Conservation (phyloP, 441 rosid species). For the Adansonia grandidieri region DNA sequence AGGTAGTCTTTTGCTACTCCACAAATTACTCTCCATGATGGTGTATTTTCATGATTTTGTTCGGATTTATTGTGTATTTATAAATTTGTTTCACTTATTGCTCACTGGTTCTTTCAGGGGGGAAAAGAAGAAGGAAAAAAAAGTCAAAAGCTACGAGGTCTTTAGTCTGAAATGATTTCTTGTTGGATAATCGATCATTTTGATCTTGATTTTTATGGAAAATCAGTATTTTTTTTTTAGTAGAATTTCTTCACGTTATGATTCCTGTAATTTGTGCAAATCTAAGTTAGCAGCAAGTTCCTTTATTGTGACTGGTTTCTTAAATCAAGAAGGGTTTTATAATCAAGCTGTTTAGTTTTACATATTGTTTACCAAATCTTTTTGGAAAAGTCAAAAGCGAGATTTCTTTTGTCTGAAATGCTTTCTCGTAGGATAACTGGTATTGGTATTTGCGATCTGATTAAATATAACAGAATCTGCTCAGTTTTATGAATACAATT, state of each 20-base stretch:
- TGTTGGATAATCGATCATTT: constrained; percentile 3
- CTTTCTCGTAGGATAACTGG: constrained; percentile 2
- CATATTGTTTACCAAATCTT: not conserved
- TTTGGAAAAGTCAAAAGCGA: constrained; percentile 18
- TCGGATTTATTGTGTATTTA: not conserved
- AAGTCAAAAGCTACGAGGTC: constrained; percentile 17
- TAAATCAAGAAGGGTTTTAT: not conserved
- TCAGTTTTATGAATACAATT: not conserved
- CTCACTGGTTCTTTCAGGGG: not conserved
- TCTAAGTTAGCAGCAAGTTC: constrained; percentile 7
- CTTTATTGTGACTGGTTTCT: constrained; percentile 19
- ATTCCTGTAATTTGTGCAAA: constrained; percentile 15
- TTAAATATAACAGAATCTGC: constrained; percentile 15
- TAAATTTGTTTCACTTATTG: constrained; percentile 8
- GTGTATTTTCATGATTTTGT: constrained; percentile 14
- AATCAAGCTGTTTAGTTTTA: constrained; percentile 17
- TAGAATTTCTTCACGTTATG: not conserved
- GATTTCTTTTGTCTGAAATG: constrained; percentile 11
- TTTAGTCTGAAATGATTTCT: constrained; percentile 11
- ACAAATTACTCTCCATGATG: constrained; percentile 6
- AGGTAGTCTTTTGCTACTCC: constrained; percentile 44
- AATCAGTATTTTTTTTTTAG: constrained; percentile 5
- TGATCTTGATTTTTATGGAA: constrained; percentile 19
- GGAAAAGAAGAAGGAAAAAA: not conserved
- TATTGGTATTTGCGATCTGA: not conserved